phyloP scores from a whole-genome alignment of 2,329 filamentous ascomycete genomes.

The Cadophora gregata region DNA sequence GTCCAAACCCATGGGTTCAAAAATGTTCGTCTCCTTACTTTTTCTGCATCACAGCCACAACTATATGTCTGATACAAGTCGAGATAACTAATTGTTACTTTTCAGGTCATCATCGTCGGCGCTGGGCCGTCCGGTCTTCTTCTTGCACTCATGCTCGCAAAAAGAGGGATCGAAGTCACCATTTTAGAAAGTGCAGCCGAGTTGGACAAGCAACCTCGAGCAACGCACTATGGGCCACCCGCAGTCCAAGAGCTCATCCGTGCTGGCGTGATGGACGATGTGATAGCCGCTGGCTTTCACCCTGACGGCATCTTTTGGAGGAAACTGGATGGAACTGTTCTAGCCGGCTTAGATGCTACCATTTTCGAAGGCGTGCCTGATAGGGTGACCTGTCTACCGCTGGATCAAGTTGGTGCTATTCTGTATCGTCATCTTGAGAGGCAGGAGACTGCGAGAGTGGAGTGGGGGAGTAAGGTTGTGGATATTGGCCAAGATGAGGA shows the following conservation, averaged over 20 bases:
- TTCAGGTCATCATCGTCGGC: not conserved
- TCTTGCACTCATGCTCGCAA: not conserved
- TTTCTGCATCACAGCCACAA: no score
- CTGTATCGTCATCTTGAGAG: not conserved
- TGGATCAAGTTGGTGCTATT: not conserved
- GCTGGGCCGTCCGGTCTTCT: not conserved
- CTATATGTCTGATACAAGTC: no score
- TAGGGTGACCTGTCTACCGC: not conserved
- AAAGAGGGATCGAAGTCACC: not conserved
- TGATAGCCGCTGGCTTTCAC: not conserved
- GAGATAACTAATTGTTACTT: not conserved
- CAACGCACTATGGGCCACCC: not conserved
- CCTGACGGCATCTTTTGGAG: not conserved
- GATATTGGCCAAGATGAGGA: not conserved
- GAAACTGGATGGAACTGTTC: not conserved
- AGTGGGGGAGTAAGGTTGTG: not conserved
- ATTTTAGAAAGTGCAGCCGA: not conserved
- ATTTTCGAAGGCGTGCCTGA: not conserved
- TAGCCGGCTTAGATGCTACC: not conserved
- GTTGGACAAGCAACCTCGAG: not conserved
- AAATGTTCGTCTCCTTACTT: not conserved
- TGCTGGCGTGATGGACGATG: not conserved
- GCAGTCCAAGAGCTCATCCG: not conserved
- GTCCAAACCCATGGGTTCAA: not conserved
- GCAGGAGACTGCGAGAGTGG: not conserved